Conservation (phyloP, 2,329 filamentous ascomycete genomes). For the Cryphonectria carpinicola region DNA sequence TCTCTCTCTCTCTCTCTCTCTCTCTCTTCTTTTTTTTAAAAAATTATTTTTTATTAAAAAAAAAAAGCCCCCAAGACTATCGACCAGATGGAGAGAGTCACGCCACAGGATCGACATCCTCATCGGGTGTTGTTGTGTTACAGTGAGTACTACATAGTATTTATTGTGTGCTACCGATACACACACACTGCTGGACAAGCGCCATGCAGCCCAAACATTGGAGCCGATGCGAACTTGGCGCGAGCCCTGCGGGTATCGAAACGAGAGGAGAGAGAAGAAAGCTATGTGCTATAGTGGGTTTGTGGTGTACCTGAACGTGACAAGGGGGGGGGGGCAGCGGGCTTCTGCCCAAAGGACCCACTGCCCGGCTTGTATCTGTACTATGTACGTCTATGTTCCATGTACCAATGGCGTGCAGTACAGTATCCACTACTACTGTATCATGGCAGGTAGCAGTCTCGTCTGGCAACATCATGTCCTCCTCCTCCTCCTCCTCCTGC, state of each 20-base stretch:
- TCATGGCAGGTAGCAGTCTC: not conserved
- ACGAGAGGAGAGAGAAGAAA: not conserved
- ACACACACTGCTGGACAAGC: constrained; percentile 32
- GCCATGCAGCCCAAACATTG: constrained; percentile 37
- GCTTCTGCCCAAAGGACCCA: not conserved
- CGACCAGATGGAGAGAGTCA: not conserved
- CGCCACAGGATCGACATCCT: not conserved
- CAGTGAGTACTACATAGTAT: constrained; percentile 30
- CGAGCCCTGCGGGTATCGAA: constrained; percentile 30
- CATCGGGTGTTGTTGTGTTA: not conserved
- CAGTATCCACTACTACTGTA: no score
- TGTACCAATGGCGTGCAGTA: not conserved
- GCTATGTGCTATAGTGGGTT: not conserved
- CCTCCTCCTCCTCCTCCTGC: not conserved
- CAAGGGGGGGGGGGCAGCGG: not conserved
- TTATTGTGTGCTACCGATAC: constrained; percentile 15
- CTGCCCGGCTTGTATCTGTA: not conserved
- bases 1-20: not conserved
- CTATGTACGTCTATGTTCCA: not conserved
- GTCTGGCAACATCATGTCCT: not conserved
- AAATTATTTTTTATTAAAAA: no score
- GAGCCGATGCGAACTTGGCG: constrained; percentile 35
- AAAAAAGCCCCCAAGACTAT: not conserved
- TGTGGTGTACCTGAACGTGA: not conserved
- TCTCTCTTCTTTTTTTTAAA: not conserved